Evolutionary conservation across 495 filamentous ascomycete genomes (phyloP).

Genomic region (Xylaria telfairii): DNA sequence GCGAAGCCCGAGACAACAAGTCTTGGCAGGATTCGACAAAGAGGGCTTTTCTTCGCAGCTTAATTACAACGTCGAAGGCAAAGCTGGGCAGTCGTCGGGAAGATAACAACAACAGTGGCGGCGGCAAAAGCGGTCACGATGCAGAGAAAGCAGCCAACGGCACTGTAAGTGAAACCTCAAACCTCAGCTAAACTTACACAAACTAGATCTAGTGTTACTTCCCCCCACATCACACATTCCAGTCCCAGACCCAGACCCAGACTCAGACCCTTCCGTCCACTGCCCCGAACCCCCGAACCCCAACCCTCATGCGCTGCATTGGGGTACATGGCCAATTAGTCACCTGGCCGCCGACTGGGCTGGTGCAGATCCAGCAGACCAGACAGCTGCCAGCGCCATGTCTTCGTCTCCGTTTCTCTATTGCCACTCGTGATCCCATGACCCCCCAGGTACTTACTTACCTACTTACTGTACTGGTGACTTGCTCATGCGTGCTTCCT

Average conservation of each 20-base stretch:
- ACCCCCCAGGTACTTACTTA: conserved; percentile 10
- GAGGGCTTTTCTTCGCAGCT: conserved; percentile 22
- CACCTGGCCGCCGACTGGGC: conserved; percentile 24
- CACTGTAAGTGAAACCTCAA: conserved; percentile 21
- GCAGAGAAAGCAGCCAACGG: background rate
- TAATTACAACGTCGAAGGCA: conserved; percentile 23
- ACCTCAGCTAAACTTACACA: background rate
- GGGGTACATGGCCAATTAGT: conserved; percentile 3
- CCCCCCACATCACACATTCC: conserved; percentile 7
- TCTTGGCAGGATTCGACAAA: conserved; percentile 18
- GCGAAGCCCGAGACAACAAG: background rate
- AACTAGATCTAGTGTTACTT: conserved; percentile 10
- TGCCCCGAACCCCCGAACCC: conserved; percentile 10
- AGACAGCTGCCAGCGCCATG: conserved; percentile 22
- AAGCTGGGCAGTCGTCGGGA: conserved; percentile 10
- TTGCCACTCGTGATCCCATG: conserved; percentile 12
- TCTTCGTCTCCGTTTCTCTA: background rate
- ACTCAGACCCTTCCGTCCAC: background rate
- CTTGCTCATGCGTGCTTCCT: conserved; percentile 16
- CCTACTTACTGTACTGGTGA: conserved; percentile 10
- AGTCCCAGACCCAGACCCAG: too few relatives aligned
- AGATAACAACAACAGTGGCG: too few relatives aligned
- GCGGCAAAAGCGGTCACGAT: conserved; percentile 11
- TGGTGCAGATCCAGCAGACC: background rate
- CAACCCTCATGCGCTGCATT: conserved; percentile 13